Percentiles rank a stretch among this genome's conserved stretches.
These are phyloP conservation scores for Carex kokanica DNA, from an alignment of 176 grass and related monocot species.

Conservation along the genomic window DNA sequence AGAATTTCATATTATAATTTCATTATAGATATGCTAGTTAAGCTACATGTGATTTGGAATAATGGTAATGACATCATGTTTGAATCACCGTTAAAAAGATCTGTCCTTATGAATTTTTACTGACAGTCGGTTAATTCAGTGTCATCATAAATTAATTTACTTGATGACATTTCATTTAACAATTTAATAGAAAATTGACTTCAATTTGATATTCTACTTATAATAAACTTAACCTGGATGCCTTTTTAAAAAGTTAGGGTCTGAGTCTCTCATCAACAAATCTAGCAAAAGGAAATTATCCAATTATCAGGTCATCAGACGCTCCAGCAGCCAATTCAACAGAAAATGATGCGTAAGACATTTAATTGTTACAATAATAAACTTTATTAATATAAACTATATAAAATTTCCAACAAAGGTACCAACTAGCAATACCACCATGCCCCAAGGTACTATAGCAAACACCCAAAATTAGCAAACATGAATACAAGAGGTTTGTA, in stretches of 20 bases:
- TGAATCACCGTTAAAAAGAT: too few relatives aligned
- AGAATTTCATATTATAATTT: background rate
- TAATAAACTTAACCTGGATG: background rate
- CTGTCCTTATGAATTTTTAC: too few relatives aligned
- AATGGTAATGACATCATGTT: too few relatives aligned
- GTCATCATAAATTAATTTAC: background rate
- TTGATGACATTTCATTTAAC: background rate
- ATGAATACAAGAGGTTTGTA: too few relatives aligned
- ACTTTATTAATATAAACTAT: background rate
- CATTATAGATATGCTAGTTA: background rate
- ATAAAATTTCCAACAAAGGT: background rate
- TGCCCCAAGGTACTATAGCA: too few relatives aligned
- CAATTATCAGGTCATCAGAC: conserved; percentile 38
- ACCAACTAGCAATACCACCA: background rate
- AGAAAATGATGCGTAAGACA: conserved; percentile 33
- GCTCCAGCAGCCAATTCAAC: conserved; percentile 19
- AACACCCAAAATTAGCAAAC: too few relatives aligned
- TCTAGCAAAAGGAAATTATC: conserved; percentile 33
- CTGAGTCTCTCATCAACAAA: conserved; percentile 54
- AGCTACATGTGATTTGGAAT: background rate
- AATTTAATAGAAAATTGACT: background rate
- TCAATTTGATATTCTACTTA: background rate
- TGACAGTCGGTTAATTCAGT: background rate
- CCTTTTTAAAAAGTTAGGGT: conserved; percentile 21
- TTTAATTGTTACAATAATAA: background rate